Evolutionary conservation across 129 eudicot species (phyloP).

Genomic region (Glebionis coronaria): DNA sequence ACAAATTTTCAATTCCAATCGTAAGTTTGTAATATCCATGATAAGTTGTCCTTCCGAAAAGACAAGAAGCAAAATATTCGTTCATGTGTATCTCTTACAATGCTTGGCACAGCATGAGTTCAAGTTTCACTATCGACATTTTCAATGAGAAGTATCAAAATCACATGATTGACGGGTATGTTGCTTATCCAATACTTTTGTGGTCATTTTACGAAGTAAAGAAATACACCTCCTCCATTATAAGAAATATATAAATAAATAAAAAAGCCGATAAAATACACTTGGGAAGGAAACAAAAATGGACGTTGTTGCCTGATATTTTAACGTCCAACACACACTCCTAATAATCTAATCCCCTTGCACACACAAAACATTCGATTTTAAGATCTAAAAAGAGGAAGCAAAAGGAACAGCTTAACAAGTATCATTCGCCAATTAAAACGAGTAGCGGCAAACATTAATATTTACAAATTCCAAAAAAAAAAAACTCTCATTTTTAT

Average conservation of each 20-base stretch:
- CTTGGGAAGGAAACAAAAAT: not conserved
- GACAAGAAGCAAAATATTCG: no score
- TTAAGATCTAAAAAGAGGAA: not conserved
- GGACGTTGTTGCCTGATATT: not conserved
- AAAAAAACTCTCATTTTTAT: constrained; percentile 11
- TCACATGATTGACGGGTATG: no score
- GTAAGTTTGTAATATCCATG: no score
- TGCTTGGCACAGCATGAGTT: no score
- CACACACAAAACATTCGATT: not conserved
- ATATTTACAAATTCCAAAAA: constrained; percentile 19
- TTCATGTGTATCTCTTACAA: no score
- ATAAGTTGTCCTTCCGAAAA: no score
- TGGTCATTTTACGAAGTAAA: not conserved
- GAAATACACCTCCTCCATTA: not conserved
- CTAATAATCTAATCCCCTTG: not conserved
- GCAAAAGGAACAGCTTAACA: not conserved
- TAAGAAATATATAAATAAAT: no score
- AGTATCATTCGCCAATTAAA: constrained; percentile 25
- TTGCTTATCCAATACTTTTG: no score
- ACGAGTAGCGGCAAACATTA: constrained; percentile 15
- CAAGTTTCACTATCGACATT: no score
- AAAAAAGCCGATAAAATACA: not conserved
- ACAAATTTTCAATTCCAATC: no score
- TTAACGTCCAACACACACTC: not conserved
- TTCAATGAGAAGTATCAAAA: no score